Evolutionary conservation across 306 rosid species (phyloP).

Genomic region (Datisca glomerata): DNA sequence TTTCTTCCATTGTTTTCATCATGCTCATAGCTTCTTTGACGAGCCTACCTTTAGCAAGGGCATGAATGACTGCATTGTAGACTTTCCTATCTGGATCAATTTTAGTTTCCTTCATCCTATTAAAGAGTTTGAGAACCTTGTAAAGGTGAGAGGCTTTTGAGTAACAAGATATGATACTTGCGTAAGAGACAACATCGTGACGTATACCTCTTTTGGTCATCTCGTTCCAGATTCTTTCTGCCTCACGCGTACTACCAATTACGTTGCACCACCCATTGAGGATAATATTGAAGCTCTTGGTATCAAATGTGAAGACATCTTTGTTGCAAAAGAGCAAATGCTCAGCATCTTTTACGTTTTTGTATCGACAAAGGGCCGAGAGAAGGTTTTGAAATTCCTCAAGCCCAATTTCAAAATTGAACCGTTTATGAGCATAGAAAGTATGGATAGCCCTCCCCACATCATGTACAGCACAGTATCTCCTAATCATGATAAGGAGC

Average conservation of each 20-base stretch:
- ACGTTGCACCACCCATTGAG: constrained; percentile 85
- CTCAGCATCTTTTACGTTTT: constrained; percentile 75
- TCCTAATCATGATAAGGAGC: constrained; percentile 70
- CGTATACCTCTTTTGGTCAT: constrained; percentile 52
- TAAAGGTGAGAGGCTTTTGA: constrained; percentile 49
- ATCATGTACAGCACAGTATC: constrained; percentile 61
- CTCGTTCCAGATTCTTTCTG: constrained; percentile 70
- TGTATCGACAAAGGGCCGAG: constrained; percentile 81
- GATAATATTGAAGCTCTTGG: constrained; percentile 78
- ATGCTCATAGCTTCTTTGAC: constrained; percentile 52
- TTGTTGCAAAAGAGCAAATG: constrained; percentile 52
- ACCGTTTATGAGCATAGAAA: constrained; percentile 50
- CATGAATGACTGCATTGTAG: constrained; percentile 58
- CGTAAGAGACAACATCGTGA: constrained; percentile 64
- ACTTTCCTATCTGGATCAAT: constrained; percentile 64
- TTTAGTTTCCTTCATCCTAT: constrained; percentile 42
- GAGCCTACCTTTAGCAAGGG: constrained; percentile 58
- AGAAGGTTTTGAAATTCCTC: constrained; percentile 71
- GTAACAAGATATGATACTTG: constrained; percentile 73
- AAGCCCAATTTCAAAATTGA: constrained; percentile 41
- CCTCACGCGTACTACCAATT: constrained; percentile 48
- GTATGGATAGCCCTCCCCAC: constrained; percentile 67
- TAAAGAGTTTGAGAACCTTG: constrained; percentile 53
- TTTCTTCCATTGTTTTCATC: constrained; percentile 50
- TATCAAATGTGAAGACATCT: constrained; percentile 42